Evolutionary conservation across 129 eudicot species (phyloP).

Genomic region (Centaurea solstitialis): DNA sequence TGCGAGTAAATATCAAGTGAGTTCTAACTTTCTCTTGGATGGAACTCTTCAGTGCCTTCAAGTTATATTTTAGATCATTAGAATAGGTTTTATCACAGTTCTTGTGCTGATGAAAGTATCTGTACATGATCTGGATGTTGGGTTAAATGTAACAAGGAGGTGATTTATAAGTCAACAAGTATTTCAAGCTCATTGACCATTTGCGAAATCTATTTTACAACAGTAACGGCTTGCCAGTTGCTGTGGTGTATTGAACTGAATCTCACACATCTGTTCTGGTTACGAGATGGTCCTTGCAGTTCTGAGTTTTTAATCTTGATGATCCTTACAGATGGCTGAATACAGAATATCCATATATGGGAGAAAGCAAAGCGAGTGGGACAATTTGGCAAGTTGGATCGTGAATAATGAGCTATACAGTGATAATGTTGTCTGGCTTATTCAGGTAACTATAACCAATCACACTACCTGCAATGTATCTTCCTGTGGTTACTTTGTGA

Average conservation of each 20-base stretch:
- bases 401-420: slow-evolving; percentile 90
- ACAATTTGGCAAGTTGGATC: slow-evolving; percentile 97
- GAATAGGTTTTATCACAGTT: background rate
- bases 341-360: slow-evolving; percentile 95
- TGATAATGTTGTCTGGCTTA: slow-evolving; percentile 97
- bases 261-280: slow-evolving; percentile 7
- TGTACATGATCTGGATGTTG: background rate
- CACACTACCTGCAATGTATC: background rate
- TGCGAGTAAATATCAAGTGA: slow-evolving; percentile 96
- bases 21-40: slow-evolving; percentile 7
- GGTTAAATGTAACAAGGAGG: background rate
- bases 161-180: background rate
- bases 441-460: slow-evolving; percentile 62
- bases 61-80: background rate
- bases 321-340: slow-evolving; percentile 83
- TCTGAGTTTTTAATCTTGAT: background rate
- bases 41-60: background rate
- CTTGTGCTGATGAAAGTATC: background rate
- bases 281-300: slow-evolving; percentile 4
- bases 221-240: background rate
- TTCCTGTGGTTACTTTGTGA: slow-evolving; percentile 1
- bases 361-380: slow-evolving; percentile 99
- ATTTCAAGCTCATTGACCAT: background rate
- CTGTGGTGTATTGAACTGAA: slow-evolving; percentile 3
- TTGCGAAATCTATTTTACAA: background rate